Conservation (phyloP, 306 rosid genomes). For the Fagus sylvatica region DNA sequence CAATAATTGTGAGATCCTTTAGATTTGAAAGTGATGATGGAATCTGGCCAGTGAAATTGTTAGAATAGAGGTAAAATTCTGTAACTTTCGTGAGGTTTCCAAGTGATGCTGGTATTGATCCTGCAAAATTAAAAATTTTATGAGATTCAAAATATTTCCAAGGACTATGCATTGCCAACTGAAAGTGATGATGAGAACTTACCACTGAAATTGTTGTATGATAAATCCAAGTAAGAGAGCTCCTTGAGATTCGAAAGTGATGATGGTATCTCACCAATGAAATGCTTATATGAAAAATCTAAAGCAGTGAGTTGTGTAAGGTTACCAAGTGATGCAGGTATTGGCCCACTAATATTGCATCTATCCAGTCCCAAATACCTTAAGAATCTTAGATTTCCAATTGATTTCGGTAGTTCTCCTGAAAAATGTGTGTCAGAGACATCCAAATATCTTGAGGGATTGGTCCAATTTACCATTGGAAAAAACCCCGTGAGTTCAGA, state of each 20-base stretch:
- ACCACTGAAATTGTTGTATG: too few relatives aligned
- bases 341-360: not conserved
- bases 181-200: too few relatives aligned
- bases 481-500: not conserved
- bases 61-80: accelerated
- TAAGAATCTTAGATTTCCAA: slow-evolving; percentile 4
- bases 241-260: too few relatives aligned
- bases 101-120: not conserved
- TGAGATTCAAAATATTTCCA: too few relatives aligned
- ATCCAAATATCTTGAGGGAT: not conserved
- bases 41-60: slow-evolving; percentile 16
- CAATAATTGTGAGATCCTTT: not conserved
- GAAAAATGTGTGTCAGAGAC: not conserved
- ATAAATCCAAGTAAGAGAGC: too few relatives aligned
- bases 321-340: not conserved
- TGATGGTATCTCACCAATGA: not conserved
- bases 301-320: not conserved
- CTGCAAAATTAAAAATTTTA: not conserved
- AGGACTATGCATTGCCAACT: too few relatives aligned
- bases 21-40: slow-evolving; percentile 7
- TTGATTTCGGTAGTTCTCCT: slow-evolving; percentile 1
- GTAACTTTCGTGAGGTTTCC: slow-evolving; percentile 24
- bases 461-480: slow-evolving; percentile 8
- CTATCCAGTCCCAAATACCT: not conserved
- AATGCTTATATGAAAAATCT: not conserved